Percentiles rank a stretch among this genome's conserved stretches.
Evolutionary conservation across 2,329 filamentous ascomycete species (phyloP).

Genomic region (Talaromyces sp.): DNA sequence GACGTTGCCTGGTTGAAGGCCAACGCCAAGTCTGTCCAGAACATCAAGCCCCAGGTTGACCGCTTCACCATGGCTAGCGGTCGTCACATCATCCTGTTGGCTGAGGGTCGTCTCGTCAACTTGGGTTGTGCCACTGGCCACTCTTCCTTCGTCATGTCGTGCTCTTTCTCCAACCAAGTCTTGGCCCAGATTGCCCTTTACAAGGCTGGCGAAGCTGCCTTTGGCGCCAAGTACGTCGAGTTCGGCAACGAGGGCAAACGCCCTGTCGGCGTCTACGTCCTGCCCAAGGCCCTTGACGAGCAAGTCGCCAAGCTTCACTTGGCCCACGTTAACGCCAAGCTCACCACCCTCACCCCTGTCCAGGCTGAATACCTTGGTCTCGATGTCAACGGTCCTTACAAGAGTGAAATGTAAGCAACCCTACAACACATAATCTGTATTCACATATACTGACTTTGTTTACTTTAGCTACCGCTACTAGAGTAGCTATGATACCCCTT

Average conservation of each 20-base stretch:
- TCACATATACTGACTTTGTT: slow-evolving; percentile 11
- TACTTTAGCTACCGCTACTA: slow-evolving; percentile 61
- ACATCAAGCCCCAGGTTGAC: slow-evolving; percentile 99
- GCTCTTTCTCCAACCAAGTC: slow-evolving; percentile 99
- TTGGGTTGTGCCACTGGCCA: slow-evolving; percentile 97
- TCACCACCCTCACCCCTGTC: slow-evolving; percentile 74
- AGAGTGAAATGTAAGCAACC: slow-evolving; percentile 72
- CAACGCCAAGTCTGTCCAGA: slow-evolving; percentile 87
- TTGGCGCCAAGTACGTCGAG: slow-evolving; percentile 91
- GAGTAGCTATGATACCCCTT: slow-evolving; percentile 26
- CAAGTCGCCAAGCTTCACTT: slow-evolving; percentile 94
- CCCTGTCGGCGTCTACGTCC: slow-evolving; percentile 85
- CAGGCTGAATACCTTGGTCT: slow-evolving; percentile 96
- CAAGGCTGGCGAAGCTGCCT: slow-evolving; percentile 84
- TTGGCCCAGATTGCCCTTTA: slow-evolving; percentile 97
- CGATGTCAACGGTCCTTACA: slow-evolving; percentile 83
- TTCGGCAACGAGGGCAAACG: slow-evolving; percentile 92
- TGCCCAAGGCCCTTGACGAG: slow-evolving; percentile 99
- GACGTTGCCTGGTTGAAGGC: slow-evolving; percentile 99
- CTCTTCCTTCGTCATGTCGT: slow-evolving; percentile 99
- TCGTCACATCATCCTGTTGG: slow-evolving; percentile 95
- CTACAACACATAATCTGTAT: not conserved
- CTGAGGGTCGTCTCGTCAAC: slow-evolving; percentile 98
- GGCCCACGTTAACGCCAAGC: slow-evolving; percentile 87
- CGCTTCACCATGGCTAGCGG: slow-evolving; percentile 91